Evolutionary conservation across 2,329 filamentous ascomycete genomes (phyloP).

Genomic region (Alternaria ventricosa): DNA sequence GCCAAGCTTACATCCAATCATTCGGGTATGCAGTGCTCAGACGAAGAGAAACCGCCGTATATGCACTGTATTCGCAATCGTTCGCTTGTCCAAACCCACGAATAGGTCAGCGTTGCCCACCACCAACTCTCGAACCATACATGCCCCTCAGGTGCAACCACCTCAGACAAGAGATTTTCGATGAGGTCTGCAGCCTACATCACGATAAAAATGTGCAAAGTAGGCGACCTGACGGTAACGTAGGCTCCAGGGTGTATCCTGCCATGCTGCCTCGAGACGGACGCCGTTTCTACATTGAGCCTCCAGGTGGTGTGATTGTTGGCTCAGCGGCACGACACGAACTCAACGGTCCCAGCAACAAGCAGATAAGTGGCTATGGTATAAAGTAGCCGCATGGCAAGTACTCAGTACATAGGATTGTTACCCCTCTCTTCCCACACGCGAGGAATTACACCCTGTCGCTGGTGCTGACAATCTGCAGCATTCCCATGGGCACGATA

Average conservation of each 20-base stretch:
- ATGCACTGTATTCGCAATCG: constrained; percentile 25
- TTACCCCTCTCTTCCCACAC: constrained; percentile 16
- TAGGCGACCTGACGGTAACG: too few species aligned
- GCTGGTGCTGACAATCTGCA: constrained; percentile 14
- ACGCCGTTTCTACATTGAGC: constrained; percentile 6
- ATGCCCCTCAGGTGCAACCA: constrained; percentile 24
- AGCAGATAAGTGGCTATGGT: constrained; percentile 15
- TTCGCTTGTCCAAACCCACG: constrained; percentile 18
- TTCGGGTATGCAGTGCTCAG: constrained; percentile 19
- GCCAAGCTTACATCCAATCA: background rate
- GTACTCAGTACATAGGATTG: constrained; percentile 20
- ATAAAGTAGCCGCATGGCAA: constrained; percentile 16
- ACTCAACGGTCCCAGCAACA: constrained; percentile 23
- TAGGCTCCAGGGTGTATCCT: background rate
- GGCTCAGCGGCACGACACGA: constrained; percentile 27
- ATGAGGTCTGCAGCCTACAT: too few species aligned
- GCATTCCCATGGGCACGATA: constrained; percentile 2
- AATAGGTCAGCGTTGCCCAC: constrained; percentile 22
- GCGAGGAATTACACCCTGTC: constrained; percentile 14
- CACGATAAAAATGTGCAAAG: too few species aligned
- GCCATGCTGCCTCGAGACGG: constrained; percentile 12
- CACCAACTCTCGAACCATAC: constrained; percentile 24
- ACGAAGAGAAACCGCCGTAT: constrained; percentile 24
- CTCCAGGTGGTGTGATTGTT: constrained; percentile 15
- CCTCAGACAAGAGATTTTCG: too few species aligned